Conservation (phyloP, 805 yeast species). For the Ogataea degrootiae region DNA sequence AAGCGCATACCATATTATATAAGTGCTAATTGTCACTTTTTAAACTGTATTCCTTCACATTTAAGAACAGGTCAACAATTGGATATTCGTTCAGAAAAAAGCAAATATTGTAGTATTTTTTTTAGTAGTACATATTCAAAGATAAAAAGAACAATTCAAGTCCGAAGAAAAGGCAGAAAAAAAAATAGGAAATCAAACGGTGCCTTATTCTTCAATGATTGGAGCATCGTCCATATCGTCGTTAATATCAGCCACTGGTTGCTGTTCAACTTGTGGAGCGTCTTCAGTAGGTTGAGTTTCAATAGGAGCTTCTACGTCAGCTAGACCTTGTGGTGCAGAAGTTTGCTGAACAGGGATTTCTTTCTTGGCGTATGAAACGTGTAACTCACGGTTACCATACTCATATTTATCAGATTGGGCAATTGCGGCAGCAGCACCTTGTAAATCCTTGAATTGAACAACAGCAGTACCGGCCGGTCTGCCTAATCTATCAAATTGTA, state of each 20-base stretch:
- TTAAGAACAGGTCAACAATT: no score
- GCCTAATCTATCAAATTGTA: conserved; percentile 57
- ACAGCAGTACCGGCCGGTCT: conserved; percentile 83
- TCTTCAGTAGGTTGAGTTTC: not conserved
- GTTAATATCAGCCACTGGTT: not conserved
- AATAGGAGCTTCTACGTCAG: not conserved
- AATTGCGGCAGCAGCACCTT: conserved; percentile 71
- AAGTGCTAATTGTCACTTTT: no score
- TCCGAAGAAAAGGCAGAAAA: not conserved
- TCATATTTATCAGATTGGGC: conserved; percentile 70
- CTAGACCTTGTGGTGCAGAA: not conserved
- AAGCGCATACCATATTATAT: no score
- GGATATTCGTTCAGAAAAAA: not conserved
- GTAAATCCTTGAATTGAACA: conserved; percentile 63
- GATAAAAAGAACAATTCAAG: not conserved
- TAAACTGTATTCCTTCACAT: no score
- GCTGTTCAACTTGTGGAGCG: not conserved
- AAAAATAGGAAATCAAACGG: not conserved
- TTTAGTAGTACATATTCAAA: not conserved
- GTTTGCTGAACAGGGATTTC: not conserved
- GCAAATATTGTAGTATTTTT: not conserved
- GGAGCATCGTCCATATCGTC: conserved; percentile 17
- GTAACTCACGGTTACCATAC: conserved; percentile 77
- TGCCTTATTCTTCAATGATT: conserved; percentile 20
- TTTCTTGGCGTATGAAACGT: conserved; percentile 60